Evolutionary conservation across 306 rosid genomes (phyloP), one percentile per base, ranked within the genome.

Genomic region (Dalbergia oliveri): DNA sequence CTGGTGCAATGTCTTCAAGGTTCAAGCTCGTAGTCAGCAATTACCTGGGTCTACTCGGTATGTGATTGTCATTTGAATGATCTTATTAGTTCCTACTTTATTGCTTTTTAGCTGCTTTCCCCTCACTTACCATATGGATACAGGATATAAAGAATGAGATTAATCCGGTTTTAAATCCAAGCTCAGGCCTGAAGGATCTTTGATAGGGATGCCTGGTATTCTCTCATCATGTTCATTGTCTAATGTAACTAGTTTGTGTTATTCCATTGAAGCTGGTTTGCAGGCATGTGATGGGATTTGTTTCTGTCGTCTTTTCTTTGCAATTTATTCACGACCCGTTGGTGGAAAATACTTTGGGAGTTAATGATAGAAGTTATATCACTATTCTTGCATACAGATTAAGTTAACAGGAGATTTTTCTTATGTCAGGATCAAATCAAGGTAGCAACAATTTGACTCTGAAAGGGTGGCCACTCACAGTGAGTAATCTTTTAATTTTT

Each of bases 381-480:
- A 72, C 72, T 58, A 62, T 35, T 50, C 70, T 49, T 81, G 62
- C 71, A 21, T 67, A 61, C 65, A 68, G 19, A 71, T 75, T 37
- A 33, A 68, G 62, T 84, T 83, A 82, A 89, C 78, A 66, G 51
- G 61, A 70, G 53, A 64, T 81, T 35, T 26, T 77, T 35, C 66
- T 67, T 82, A 23, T 84, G 79, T 66, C 89, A 96, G 99, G 99
- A 79, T 91, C 97, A 8, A 96, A 96, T 83, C 99, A 96, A 87
- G 97, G 92, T 54, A 86, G 98, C 85, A 96, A 89, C 84, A 96
- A 88, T 85, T 87, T 96, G 92, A 96, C 99, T 72, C 79, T 96
- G 71, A 96, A 96, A 89, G 99, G 99, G 75, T 96, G 99, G 99
- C 99, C 99, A 5, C 95, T 96, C 69, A 93, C 99, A 0, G 99